Percentiles rank a stretch among this genome's conserved stretches.
phyloP scores from a whole-genome alignment of 768 basidiomycete genomes.

The Termitomyces sp. region DNA sequence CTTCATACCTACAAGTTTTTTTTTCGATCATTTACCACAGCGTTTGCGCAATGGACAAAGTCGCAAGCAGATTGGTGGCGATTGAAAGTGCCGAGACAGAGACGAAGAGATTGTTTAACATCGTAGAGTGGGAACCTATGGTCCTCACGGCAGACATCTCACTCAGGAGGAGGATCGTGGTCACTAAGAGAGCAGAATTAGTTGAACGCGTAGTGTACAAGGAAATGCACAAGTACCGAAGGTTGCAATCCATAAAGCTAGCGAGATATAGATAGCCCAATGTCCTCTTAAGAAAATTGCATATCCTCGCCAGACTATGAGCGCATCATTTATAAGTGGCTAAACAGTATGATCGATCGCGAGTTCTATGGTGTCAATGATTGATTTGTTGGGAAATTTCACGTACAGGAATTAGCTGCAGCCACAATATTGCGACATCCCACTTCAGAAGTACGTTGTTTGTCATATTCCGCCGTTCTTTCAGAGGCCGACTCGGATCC shows the following conservation, averaged over 20 bases:
- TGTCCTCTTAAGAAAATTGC: not conserved
- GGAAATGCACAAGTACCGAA: not conserved
- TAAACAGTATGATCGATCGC: not conserved
- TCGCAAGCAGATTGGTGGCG: not conserved
- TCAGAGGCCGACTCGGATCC: not conserved
- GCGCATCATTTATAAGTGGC: not conserved
- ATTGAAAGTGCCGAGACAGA: not conserved
- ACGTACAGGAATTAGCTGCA: not conserved
- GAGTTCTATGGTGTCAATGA: not conserved
- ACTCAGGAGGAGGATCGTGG: not conserved
- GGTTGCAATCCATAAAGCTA: not conserved
- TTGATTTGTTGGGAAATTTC: not conserved
- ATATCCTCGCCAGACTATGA: not conserved
- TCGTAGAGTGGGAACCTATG: not conserved
- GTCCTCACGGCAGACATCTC: not conserved
- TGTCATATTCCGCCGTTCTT: not conserved
- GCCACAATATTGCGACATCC: not conserved
- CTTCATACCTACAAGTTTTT: not conserved
- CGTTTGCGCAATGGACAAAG: not conserved
- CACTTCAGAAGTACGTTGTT: not conserved
- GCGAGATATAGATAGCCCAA: not conserved
- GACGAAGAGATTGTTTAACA: not conserved
- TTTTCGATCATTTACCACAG: not conserved
- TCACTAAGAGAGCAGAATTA: not conserved
- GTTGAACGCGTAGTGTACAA: not conserved